These are phyloP conservation scores for Blastosporella zonata DNA, from an alignment of 1,284 basidiomycete genomes.

Conservation along the genomic window DNA sequence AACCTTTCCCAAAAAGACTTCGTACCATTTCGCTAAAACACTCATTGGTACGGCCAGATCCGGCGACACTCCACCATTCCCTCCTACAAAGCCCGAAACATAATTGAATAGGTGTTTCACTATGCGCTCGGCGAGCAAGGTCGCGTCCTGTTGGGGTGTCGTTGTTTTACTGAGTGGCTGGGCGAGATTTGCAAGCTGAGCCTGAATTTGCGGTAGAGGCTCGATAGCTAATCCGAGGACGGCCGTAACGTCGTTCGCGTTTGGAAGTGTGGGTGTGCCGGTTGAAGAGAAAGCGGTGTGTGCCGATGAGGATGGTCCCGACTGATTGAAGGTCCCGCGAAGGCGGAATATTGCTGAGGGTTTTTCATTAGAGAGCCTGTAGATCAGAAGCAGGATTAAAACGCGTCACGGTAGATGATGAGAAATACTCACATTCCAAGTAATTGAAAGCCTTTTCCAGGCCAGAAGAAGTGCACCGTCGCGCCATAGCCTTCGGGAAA, in stretches of 20 bases:
- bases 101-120: constrained; percentile 84
- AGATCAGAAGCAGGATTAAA: background rate
- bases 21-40: constrained; percentile 80
- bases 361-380: constrained; percentile 86
- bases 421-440: constrained; percentile 73
- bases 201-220: constrained; percentile 56
- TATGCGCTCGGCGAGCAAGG: constrained; percentile 57
- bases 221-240: constrained; percentile 72
- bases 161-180: constrained; percentile 30
- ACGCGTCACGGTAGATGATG: constrained; percentile 1
- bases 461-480: constrained; percentile 89
- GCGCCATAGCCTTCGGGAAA: constrained; percentile 90
- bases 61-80: constrained; percentile 42
- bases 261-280: constrained; percentile 24
- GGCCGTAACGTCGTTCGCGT: constrained; percentile 53
- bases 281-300: constrained; percentile 51
- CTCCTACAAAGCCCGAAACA: constrained; percentile 71
- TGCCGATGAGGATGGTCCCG: constrained; percentile 43
- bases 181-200: constrained; percentile 50
- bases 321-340: constrained; percentile 59
- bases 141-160: constrained; percentile 26
- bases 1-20: constrained; percentile 73
- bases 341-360: constrained; percentile 91
- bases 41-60: constrained; percentile 74
- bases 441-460: constrained; percentile 84